Conservation (phyloP, 306 rosid species). For the Potentilla sterilis region DNA sequence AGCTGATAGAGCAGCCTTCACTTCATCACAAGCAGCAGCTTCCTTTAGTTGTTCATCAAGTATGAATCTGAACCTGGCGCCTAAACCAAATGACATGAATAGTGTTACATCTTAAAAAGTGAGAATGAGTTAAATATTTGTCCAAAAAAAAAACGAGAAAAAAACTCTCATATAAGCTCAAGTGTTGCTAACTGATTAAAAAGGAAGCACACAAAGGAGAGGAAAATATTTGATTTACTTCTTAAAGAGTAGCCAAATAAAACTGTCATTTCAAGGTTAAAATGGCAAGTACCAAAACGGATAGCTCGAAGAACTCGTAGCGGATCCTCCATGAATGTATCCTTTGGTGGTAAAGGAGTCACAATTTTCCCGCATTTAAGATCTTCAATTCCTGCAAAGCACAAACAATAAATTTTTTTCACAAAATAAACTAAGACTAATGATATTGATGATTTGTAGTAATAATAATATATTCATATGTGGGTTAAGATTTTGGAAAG, state of each 20-base stretch:
- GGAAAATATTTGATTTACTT: background rate
- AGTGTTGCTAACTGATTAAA: background rate
- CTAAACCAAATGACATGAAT: slow-evolving; percentile 34
- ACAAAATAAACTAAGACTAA: background rate
- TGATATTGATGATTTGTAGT: background rate
- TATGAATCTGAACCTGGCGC: slow-evolving; percentile 75
- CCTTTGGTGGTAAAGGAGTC: slow-evolving; percentile 83
- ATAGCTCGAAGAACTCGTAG: slow-evolving; percentile 92
- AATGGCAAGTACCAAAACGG: slow-evolving; percentile 62
- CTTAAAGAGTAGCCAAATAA: background rate
- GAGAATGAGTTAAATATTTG: background rate
- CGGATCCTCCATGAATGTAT: slow-evolving; percentile 92
- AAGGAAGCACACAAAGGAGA: background rate
- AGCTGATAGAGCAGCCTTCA: slow-evolving; percentile 71
- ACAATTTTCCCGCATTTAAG: slow-evolving; percentile 81
- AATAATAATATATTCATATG: slow-evolving; percentile 5
- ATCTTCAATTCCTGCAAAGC: slow-evolving; percentile 62
- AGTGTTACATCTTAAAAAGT: background rate
- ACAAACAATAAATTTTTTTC: background rate
- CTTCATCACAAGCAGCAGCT: slow-evolving; percentile 85
- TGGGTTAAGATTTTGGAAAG: background rate
- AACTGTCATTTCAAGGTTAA: background rate
- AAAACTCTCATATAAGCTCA: background rate
- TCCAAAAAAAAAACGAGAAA: background rate
- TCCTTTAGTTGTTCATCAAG: slow-evolving; percentile 75